These are phyloP conservation scores for Chalciporus piperatus DNA, from an alignment of 768 basidiomycete genomes.

Conservation along the genomic window DNA sequence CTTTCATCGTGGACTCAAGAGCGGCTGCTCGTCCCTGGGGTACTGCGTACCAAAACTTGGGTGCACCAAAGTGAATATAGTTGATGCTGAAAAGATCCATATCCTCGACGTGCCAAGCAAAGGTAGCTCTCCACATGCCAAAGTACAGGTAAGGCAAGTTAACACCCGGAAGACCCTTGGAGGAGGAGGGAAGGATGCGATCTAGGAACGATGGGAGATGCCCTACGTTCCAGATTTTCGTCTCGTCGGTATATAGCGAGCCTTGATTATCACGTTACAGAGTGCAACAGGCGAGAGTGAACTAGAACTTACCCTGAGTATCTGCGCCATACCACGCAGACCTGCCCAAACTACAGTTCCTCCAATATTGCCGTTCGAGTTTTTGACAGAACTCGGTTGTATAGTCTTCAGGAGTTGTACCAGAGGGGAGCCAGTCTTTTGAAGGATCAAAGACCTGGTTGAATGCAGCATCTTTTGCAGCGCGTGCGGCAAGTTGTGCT, in stretches of 20 bases:
- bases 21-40: conserved; percentile 81
- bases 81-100: conserved; percentile 99
- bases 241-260: conserved; percentile 70
- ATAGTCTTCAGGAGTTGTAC: conserved; percentile 74
- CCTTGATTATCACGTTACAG: conserved; percentile 34
- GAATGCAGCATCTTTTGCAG: conserved; percentile 50
- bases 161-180: conserved; percentile 84
- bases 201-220: conserved; percentile 83
- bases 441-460: conserved; percentile 69
- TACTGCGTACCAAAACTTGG: conserved; percentile 96
- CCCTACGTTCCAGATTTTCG: conserved; percentile 92
- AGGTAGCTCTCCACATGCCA: conserved; percentile 99
- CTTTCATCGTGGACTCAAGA: conserved; percentile 88
- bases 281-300: neutral
- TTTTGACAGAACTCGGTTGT: conserved; percentile 84
- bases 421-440: conserved; percentile 75
- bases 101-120: conserved; percentile 99
- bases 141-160: conserved; percentile 98
- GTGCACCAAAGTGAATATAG: conserved; percentile 97
- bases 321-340: conserved; percentile 99
- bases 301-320: conserved; percentile 64
- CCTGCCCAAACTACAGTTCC: conserved; percentile 82
- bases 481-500: conserved; percentile 48
- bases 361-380: conserved; percentile 89
- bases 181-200: conserved; percentile 66